Evolutionary conservation across 352 stramenopile species (phyloP).

Genomic region (Pythium folliculosum): DNA sequence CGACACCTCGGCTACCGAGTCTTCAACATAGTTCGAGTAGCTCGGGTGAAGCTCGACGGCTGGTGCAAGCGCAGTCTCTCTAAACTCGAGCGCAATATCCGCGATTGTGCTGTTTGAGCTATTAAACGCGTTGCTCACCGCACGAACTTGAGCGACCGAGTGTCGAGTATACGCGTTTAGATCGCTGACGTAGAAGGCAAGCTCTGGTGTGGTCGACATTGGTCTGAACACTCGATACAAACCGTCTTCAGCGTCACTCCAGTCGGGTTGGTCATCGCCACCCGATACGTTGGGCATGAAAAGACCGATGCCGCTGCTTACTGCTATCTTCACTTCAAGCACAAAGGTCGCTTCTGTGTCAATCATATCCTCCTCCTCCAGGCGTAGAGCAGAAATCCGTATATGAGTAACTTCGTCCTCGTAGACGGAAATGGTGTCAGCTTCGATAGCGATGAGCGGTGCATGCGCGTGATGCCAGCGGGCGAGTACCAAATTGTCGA

Average conservation of each 20-base stretch:
- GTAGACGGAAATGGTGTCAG: constrained; percentile 2
- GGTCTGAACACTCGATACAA: neutral
- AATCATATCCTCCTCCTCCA: constrained; percentile 1
- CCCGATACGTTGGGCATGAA: neutral
- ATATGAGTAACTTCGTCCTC: constrained; percentile 22
- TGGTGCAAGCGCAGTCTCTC: constrained; percentile 2
- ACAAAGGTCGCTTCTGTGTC: neutral
- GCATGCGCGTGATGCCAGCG: constrained; percentile 20
- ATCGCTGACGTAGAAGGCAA: constrained; percentile 9
- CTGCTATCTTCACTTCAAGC: constrained; percentile 4
- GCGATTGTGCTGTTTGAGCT: constrained; percentile 16
- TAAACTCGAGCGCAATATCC: constrained; percentile 10
- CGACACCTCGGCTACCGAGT: constrained; percentile 5
- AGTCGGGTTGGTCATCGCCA: neutral
- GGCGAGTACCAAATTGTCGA: constrained; percentile 10
- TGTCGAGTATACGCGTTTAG: neutral
- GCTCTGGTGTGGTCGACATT: neutral
- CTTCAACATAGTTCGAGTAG: neutral
- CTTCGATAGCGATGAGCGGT: neutral
- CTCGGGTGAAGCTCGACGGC: neutral
- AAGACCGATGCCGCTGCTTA: constrained; percentile 4
- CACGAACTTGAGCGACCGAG: constrained; percentile 5
- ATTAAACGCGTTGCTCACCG: constrained; percentile 16
- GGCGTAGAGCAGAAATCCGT: neutral
- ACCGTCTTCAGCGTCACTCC: neutral